These are phyloP conservation scores for Sergeia podlipaevii DNA, from an alignment of 208 protist genomes.

Conservation along the genomic window DNA sequence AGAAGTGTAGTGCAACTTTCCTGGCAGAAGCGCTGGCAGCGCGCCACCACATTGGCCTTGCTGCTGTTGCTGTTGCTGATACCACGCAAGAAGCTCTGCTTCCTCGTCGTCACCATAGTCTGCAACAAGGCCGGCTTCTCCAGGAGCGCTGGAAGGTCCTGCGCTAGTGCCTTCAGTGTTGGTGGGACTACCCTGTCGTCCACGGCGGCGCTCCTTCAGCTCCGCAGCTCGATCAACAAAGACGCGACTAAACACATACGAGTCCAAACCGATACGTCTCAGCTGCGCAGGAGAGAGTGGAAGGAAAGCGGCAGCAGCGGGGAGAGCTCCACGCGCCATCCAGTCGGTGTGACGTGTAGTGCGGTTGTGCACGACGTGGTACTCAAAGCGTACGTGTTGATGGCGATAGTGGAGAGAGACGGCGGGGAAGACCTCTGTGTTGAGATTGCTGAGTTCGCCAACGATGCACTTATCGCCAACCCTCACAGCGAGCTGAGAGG, in stretches of 20 bases:
- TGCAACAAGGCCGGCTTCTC: background rate
- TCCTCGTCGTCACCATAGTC: too few species aligned
- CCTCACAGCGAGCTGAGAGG: slow-evolving; percentile 76
- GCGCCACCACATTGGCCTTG: background rate
- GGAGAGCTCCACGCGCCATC: slow-evolving; percentile 61
- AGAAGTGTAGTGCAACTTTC: too few species aligned
- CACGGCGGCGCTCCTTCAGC: slow-evolving; percentile 5
- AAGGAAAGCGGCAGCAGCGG: slow-evolving; percentile 55
- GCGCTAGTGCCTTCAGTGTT: slow-evolving; percentile 2
- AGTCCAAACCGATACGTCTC: slow-evolving; percentile 49
- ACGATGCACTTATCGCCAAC: slow-evolving; percentile 81
- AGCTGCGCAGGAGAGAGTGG: slow-evolving; percentile 39
- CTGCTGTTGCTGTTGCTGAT: too few species aligned
- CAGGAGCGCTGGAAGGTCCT: background rate
- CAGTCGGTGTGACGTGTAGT: slow-evolving; percentile 48
- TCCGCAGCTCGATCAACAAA: slow-evolving; percentile 25
- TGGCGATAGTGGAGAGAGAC: slow-evolving; percentile 90
- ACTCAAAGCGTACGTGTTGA: slow-evolving; percentile 92
- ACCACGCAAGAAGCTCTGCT: too few species aligned
- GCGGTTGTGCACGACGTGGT: slow-evolving; percentile 68
- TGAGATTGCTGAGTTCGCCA: slow-evolving; percentile 85
- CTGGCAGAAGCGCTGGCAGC: slow-evolving; percentile 13
- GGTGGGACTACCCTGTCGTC: background rate
- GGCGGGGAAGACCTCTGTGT: slow-evolving; percentile 86
- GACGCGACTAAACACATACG: slow-evolving; percentile 73